Evolutionary conservation across 495 filamentous ascomycete species (phyloP).

Genomic region (Penicillium ochrochloron): DNA sequence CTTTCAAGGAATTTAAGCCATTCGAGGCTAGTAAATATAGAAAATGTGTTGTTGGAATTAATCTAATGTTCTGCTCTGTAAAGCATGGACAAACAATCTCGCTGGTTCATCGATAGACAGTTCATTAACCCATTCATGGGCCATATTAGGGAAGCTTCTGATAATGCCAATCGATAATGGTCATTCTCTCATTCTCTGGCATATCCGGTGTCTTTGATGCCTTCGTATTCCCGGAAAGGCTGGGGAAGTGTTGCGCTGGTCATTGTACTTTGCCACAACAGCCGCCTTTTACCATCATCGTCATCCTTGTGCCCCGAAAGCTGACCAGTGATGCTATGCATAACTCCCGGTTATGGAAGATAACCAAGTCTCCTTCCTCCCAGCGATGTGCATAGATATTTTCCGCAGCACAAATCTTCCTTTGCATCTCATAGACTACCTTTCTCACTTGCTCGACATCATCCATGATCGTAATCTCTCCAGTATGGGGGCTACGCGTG

Average conservation of each 20-base stretch:
- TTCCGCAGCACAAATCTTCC: constrained; percentile 20
- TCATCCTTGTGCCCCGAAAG: constrained; percentile 18
- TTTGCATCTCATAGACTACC: constrained; percentile 25
- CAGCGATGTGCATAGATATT: constrained; percentile 24
- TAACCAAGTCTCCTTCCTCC: constrained; percentile 22
- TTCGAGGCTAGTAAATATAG: not conserved
- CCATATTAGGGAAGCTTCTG: too few relatives aligned
- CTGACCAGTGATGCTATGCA: constrained; percentile 25
- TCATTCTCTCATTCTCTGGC: not conserved
- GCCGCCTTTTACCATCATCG: constrained; percentile 19
- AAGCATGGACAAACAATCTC: too few relatives aligned
- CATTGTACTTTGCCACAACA: constrained; percentile 24
- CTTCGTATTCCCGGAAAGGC: constrained; percentile 18
- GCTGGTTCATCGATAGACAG: too few relatives aligned
- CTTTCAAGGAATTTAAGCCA: not conserved
- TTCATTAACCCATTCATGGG: too few relatives aligned
- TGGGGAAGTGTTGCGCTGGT: constrained; percentile 15
- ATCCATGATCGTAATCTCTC: too few relatives aligned
- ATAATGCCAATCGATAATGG: not conserved
- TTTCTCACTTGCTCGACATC: constrained; percentile 21
- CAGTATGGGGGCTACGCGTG: too few relatives aligned
- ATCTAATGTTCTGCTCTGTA: not conserved
- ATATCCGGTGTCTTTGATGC: constrained; percentile 15
- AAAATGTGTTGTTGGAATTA: not conserved
- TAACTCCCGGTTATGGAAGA: constrained; percentile 28